Evolutionary conservation across 371 early-diverging fungal species (phyloP).

Genomic region (Capniomyces stellatus): DNA sequence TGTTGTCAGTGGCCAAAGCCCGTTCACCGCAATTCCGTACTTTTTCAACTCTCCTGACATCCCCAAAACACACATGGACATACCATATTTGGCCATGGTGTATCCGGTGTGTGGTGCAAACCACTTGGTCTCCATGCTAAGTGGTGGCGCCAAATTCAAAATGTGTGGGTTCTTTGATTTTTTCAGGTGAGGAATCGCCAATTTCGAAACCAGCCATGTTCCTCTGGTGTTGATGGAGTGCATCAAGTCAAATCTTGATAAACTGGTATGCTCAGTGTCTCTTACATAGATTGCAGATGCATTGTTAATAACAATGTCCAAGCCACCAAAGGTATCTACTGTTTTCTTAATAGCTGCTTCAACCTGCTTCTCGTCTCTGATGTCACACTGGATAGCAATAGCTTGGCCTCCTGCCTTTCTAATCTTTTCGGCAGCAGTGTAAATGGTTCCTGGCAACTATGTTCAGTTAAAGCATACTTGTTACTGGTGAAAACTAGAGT

Average conservation of each 20-base stretch:
- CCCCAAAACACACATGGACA: constrained; percentile 55
- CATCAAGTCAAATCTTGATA: constrained; percentile 68
- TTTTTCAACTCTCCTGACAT: constrained; percentile 44
- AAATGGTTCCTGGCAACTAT: constrained; percentile 59
- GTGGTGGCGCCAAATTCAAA: constrained; percentile 52
- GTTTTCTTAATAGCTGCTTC: constrained; percentile 41
- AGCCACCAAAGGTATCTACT: constrained; percentile 42
- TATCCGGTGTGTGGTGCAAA: constrained; percentile 51
- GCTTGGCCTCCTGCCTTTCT: constrained; percentile 53
- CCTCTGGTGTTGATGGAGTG: constrained; percentile 61
- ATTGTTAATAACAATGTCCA: constrained; percentile 67
- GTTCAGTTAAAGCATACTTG: too few species aligned
- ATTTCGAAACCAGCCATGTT: constrained; percentile 57
- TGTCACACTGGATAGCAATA: constrained; percentile 58
- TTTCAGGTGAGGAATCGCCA: constrained; percentile 40
- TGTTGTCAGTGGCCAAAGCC: constrained; percentile 60
- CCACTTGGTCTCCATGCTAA: constrained; percentile 43
- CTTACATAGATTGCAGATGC: constrained; percentile 55
- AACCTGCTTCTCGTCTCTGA: constrained; percentile 57
- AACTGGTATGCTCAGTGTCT: constrained; percentile 33
- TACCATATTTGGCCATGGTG: constrained; percentile 54
- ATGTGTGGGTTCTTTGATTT: constrained; percentile 50
- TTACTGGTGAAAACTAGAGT: too few species aligned
- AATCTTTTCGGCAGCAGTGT: constrained; percentile 51
- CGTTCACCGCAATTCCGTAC: constrained; percentile 56